A percentile compares a stretch with the other conserved stretches of the same genome.
phyloP scores from a whole-genome alignment of 78 protist genomes.

The Dictyostelium brefeldianum region DNA sequence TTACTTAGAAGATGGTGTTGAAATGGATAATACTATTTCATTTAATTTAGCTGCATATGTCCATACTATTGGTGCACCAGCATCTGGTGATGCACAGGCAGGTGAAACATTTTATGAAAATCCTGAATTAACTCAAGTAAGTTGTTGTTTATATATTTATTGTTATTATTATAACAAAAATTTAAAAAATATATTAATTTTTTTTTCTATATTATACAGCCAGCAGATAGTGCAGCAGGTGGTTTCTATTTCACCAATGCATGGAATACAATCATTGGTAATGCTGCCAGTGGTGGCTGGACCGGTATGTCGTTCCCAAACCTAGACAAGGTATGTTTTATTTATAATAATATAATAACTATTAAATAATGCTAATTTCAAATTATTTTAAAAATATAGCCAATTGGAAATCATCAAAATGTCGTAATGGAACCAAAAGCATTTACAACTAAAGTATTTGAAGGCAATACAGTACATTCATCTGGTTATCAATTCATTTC shows the following conservation, averaged over 20 bases:
- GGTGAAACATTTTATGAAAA: slow-evolving; percentile 61
- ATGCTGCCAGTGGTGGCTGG: slow-evolving; percentile 73
- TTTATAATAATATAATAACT: background rate
- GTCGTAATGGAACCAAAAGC: slow-evolving; percentile 26
- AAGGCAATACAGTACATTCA: slow-evolving; percentile 86
- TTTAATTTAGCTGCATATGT: slow-evolving; percentile 86
- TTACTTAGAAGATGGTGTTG: slow-evolving; percentile 89
- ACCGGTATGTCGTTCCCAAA: slow-evolving; percentile 85
- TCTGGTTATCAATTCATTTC: slow-evolving; percentile 69
- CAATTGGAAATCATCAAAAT: slow-evolving; percentile 46
- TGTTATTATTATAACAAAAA: no score
- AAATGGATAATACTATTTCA: slow-evolving; percentile 77
- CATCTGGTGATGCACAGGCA: slow-evolving; percentile 43
- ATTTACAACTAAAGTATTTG: slow-evolving; percentile 66
- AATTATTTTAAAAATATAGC: background rate
- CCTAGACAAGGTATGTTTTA: background rate
- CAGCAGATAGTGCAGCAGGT: slow-evolving; percentile 87
- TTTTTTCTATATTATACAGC: background rate
- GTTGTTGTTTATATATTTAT: no score
- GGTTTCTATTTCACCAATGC: slow-evolving; percentile 90
- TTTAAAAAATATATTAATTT: background rate
- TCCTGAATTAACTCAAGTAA: slow-evolving; percentile 25
- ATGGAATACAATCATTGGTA: slow-evolving; percentile 83
- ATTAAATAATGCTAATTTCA: background rate
- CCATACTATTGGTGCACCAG: slow-evolving; percentile 75